Evolutionary conservation across 257 asterid genomes (phyloP), one percentile per base, ranked within the genome.

Genomic region (Nemophila menziesii): DNA sequence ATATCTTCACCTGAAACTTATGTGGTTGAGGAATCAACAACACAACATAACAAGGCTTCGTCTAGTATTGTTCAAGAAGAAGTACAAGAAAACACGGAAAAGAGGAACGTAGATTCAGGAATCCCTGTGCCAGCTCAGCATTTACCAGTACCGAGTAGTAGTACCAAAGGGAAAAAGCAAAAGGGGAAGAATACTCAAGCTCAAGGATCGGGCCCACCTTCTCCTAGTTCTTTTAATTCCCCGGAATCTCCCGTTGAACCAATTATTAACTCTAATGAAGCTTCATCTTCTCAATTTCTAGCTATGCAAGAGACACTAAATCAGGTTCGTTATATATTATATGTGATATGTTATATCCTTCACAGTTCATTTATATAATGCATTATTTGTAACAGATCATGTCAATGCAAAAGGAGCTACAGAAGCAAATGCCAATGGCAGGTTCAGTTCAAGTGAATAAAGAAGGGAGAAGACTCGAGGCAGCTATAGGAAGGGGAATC

Each of bases 391-490:
- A n/a, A n/a, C 72, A 82, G 94, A 63, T 78, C 48, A 64, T 70
- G 51, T 38, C 55, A 26, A 29, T 67, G 78, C 94, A 90, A 68
- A 71, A 63, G 51, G 79, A 71, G 20, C 49, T 58, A 46, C 79
- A 63, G 37, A 90, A 85, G 81, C 99, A 90, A 74, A 67, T 85
- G 85, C 63, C 69, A 39, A 40, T 48, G 69, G 62, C 66, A 63
- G 77, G 71, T 59, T 57, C 93, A 44, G 79, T 12, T 29, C 84
- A 89, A 55, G 66, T 87, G 22, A 67, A 78, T 37, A 90, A 79
- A 71, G 99, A 90, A 73, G 78, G 93, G 39, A 81, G 68, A 69
- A 67, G 89, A 54, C 80, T 85, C 23, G 99, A 90, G 74, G 72
- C 76, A 23, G 68, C 93, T 36, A 51, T 85, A 61, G 94, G 94